Conservation (phyloP, 2,329 filamentous ascomycete genomes). For the Cladosporium sp. region DNA sequence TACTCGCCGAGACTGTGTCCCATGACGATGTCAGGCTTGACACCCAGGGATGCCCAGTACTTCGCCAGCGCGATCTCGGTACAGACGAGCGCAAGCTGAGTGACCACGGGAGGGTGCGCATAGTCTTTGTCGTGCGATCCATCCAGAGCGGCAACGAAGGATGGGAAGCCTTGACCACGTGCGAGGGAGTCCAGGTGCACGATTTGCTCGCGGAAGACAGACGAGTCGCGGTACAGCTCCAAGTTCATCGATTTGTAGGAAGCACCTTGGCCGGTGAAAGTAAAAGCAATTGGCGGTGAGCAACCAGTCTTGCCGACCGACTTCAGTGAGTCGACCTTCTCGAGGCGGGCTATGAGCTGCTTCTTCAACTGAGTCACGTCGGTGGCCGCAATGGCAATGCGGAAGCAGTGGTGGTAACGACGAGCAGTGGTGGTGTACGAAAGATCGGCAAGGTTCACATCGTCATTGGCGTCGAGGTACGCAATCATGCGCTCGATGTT, state of each 20-base stretch:
- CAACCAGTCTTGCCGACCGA: slow-evolving; percentile 20
- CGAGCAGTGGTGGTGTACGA: slow-evolving; percentile 68
- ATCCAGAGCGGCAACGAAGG: slow-evolving; percentile 31
- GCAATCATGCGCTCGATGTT: slow-evolving; percentile 58
- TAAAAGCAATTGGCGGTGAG: slow-evolving; percentile 37
- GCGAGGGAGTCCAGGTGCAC: slow-evolving; percentile 33
- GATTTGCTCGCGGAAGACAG: slow-evolving; percentile 36
- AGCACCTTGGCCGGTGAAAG: slow-evolving; percentile 43
- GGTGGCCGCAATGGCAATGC: slow-evolving; percentile 36
- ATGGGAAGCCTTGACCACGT: slow-evolving; percentile 35
- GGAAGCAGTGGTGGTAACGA: slow-evolving; percentile 45
- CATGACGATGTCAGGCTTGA: slow-evolving; percentile 31
- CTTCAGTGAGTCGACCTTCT: slow-evolving; percentile 21
- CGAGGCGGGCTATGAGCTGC: slow-evolving; percentile 17
- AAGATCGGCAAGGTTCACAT: slow-evolving; percentile 55
- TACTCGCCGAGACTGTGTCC: slow-evolving; percentile 44
- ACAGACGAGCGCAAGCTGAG: slow-evolving; percentile 43
- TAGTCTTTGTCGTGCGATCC: slow-evolving; percentile 19
- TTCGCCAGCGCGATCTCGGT: slow-evolving; percentile 44
- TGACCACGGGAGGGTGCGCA: slow-evolving; percentile 23
- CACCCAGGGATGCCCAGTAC: slow-evolving; percentile 32
- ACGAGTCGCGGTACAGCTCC: slow-evolving; percentile 34
- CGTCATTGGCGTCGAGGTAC: slow-evolving; percentile 57
- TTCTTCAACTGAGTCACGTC: slow-evolving; percentile 34
- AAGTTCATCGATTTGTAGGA: slow-evolving; percentile 25